Evolutionary conservation across 2,329 filamentous ascomycete genomes (phyloP).

Genomic region (Malbranchea zuffiana): DNA sequence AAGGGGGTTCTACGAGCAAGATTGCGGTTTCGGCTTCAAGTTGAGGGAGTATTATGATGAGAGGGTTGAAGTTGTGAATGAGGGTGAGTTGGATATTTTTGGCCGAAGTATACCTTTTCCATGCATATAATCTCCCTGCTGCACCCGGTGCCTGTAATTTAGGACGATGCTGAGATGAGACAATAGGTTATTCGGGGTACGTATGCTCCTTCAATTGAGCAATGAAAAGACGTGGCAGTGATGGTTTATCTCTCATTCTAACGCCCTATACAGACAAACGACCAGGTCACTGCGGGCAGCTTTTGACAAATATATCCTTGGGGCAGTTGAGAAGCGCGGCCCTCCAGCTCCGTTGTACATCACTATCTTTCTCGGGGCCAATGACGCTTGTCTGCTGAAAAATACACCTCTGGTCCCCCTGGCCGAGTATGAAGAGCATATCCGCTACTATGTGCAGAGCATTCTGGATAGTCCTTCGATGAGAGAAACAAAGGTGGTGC

Average conservation of each 20-base stretch:
- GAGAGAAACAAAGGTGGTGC: constrained; percentile 25
- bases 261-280: constrained; percentile 12
- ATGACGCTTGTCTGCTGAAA: constrained; percentile 27
- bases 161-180: constrained; percentile 2
- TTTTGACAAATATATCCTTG: constrained; percentile 13
- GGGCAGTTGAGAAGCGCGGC: constrained; percentile 11
- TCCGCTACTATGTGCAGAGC: constrained; percentile 26
- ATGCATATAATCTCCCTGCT: too few species aligned
- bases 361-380: constrained; percentile 33
- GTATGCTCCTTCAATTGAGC: neutral
- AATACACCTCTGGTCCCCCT: constrained; percentile 23
- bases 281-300: constrained; percentile 11
- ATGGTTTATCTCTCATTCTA: neutral
- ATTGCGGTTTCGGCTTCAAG: constrained; percentile 16
- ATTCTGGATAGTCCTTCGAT: constrained; percentile 24
- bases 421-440: constrained; percentile 24
- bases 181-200: constrained; percentile 15
- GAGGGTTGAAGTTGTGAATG: constrained; percentile 17
- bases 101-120: too few species aligned
- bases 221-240: too few species aligned
- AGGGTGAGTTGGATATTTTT: constrained; percentile 9
- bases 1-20: constrained; percentile 11
- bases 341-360: constrained; percentile 25
- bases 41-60: constrained; percentile 16
- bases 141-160: too few species aligned